These are phyloP conservation scores for Aspergillus sp. DNA, from an alignment of 2,329 filamentous ascomycete genomes.

Conservation along the genomic window DNA sequence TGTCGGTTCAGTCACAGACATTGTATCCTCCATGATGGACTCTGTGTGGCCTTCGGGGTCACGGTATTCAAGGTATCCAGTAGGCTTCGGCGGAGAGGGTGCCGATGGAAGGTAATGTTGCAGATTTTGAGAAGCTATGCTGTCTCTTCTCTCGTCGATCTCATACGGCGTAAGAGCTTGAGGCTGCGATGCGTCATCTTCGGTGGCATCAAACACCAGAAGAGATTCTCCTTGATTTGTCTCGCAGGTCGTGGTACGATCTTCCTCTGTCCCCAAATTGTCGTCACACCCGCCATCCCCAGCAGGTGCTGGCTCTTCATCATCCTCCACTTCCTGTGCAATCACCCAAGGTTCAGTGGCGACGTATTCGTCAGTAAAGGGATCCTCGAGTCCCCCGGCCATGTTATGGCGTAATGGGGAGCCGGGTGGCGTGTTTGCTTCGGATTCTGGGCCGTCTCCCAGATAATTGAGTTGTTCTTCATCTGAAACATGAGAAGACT, in stretches of 20 bases:
- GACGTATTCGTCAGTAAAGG: constrained; percentile 13
- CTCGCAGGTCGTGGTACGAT: background rate
- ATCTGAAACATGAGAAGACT: too few species aligned
- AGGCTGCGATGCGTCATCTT: background rate
- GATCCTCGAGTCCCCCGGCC: constrained; percentile 16
- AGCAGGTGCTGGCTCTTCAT: constrained; percentile 8
- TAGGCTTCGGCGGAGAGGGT: background rate
- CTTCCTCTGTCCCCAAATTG: too few species aligned
- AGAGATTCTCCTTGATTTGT: constrained; percentile 20
- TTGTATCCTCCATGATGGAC: background rate
- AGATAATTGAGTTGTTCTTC: too few species aligned
- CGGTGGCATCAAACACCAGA: constrained; percentile 13
- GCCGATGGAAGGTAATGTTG: background rate
- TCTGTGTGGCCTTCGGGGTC: background rate
- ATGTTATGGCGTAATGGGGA: constrained; percentile 1
- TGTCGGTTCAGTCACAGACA: background rate
- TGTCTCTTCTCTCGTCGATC: constrained; percentile 10
- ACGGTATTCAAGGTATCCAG: background rate
- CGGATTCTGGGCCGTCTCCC: too few species aligned
- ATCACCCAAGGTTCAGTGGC: background rate
- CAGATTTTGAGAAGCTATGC: background rate
- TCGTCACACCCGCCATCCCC: constrained; percentile 8
- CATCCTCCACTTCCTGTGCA: constrained; percentile 2
- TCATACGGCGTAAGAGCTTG: constrained; percentile 20
- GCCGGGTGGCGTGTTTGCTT: too few species aligned